Evolutionary conservation across 495 filamentous ascomycete species (phyloP).

Genomic region (Pyrenopolyporus hunteri): DNA sequence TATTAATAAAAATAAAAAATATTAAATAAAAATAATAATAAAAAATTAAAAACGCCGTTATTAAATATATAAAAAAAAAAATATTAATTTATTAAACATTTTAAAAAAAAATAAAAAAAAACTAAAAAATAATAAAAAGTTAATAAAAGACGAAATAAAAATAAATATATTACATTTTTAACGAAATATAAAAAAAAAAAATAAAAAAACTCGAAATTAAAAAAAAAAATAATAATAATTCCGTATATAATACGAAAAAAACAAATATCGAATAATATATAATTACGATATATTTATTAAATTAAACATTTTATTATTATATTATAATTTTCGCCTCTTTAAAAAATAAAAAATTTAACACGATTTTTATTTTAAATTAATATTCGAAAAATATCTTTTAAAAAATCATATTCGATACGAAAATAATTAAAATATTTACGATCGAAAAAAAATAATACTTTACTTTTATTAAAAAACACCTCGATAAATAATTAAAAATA

Average conservation of each 20-base stretch:
- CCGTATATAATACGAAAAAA: too few species aligned
- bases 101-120: not conserved
- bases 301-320: too few species aligned
- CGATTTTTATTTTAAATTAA: not conserved
- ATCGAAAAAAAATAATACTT: not conserved
- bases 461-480: not conserved
- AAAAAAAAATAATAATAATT: too few species aligned
- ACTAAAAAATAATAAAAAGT: not conserved
- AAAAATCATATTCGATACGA: not conserved
- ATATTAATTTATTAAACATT: not conserved
- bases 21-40: not conserved
- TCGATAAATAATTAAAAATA: not conserved
- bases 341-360: too few species aligned
- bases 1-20: slow-evolving; percentile 2
- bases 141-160: too few species aligned
- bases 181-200: not conserved
- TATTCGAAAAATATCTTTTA: not conserved
- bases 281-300: too few species aligned
- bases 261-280: too few species aligned
- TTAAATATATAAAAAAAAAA: slow-evolving; percentile 8
- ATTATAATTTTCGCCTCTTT: too few species aligned
- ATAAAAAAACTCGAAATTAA: not conserved
- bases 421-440: not conserved
- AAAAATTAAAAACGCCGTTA: not conserved
- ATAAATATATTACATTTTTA: too few species aligned